Evolutionary conservation across 2,329 filamentous ascomycete species (phyloP).

Genomic region (Aspergillus hiratsukae): DNA sequence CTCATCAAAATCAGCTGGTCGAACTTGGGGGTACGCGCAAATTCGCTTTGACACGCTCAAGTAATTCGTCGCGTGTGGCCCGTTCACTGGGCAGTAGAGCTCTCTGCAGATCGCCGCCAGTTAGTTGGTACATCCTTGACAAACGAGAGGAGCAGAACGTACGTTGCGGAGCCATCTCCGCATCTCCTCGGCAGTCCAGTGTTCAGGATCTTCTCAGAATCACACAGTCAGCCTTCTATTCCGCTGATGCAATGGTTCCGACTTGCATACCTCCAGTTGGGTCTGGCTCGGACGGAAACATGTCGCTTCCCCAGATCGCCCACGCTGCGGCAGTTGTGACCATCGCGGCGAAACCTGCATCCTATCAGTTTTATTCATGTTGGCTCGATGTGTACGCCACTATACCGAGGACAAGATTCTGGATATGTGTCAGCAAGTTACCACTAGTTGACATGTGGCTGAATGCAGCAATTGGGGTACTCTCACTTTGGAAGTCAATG

Average conservation of each 20-base stretch:
- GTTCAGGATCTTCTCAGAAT: constrained; percentile 51
- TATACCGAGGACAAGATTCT: constrained; percentile 68
- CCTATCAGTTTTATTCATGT: constrained; percentile 18
- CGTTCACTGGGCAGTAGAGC: constrained; percentile 57
- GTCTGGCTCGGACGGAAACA: constrained; percentile 72
- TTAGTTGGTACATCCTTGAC: not conserved
- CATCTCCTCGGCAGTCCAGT: constrained; percentile 78
- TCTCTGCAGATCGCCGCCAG: constrained; percentile 45
- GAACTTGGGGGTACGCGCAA: constrained; percentile 46
- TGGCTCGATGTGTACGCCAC: not conserved
- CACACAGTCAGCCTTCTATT: constrained; percentile 6
- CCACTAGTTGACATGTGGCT: not conserved
- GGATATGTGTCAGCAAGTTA: constrained; percentile 10
- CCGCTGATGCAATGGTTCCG: not conserved
- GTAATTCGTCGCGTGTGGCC: constrained; percentile 59
- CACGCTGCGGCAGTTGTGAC: constrained; percentile 77
- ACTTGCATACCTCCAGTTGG: constrained; percentile 63
- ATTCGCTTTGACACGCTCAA: constrained; percentile 67
- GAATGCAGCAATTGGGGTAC: not conserved
- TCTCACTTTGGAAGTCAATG: constrained; percentile 63
- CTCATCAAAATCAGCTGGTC: constrained; percentile 1
- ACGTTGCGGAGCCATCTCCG: constrained; percentile 76
- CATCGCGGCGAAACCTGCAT: constrained; percentile 70
- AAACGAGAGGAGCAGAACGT: constrained; percentile 35
- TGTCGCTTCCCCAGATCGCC: constrained; percentile 78